Percentiles rank a stretch among this genome's conserved stretches.
These are phyloP conservation scores for Phytomonas serpens DNA, from an alignment of 208 protist species.

Conservation along the genomic window DNA sequence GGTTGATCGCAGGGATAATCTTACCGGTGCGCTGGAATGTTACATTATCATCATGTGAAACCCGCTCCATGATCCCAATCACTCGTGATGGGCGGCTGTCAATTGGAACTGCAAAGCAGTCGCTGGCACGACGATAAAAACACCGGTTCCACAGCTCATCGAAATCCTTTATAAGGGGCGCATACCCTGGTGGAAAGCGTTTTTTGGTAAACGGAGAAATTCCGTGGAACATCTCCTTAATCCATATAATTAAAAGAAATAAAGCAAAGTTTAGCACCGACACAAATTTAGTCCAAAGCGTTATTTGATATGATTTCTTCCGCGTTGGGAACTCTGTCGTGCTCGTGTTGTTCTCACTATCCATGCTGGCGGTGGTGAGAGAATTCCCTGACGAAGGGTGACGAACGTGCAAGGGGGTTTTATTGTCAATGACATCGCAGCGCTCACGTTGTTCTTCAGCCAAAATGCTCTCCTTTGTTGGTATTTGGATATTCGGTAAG, in stretches of 20 bases:
- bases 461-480: not conserved
- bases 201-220: conserved; percentile 28
- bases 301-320: not conserved
- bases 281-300: not conserved
- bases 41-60: conserved; percentile 76
- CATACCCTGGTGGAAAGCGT: conserved; percentile 70
- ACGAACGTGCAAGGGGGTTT: conserved; percentile 1
- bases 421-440: not conserved
- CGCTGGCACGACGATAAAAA: conserved; percentile 89
- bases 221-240: conserved; percentile 35
- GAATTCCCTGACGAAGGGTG: not conserved
- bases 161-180: conserved; percentile 93
- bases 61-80: conserved; percentile 91
- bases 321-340: not conserved
- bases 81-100: conserved; percentile 86
- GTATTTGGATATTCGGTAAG: not conserved
- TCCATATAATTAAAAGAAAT: not conserved
- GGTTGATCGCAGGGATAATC: conserved; percentile 87
- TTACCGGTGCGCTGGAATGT: conserved; percentile 83
- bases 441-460: not conserved
- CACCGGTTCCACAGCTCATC: conserved; percentile 93
- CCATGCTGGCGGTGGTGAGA: not conserved
- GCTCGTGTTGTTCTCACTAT: not conserved
- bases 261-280: conserved; percentile 6
- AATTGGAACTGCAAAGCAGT: conserved; percentile 91